Evolutionary conservation across 73 alveolate genomes (phyloP).

Genomic region (Paraurostyla sp.): DNA sequence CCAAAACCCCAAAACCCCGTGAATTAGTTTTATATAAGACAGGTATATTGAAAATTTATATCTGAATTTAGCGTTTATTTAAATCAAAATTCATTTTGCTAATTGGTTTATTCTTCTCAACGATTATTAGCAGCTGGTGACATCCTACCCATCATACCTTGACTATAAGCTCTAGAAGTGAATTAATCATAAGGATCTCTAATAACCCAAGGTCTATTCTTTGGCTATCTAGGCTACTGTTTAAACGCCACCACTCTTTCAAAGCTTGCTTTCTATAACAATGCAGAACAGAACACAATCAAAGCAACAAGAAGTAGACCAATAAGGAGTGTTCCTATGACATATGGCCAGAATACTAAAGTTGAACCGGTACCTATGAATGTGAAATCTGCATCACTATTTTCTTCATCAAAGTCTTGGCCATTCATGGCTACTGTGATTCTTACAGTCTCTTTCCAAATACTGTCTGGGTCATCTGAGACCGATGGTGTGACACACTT

Average conservation of each 20-base stretch:
- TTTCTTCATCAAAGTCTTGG: conserved; percentile 87
- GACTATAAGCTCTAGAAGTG: conserved; percentile 56
- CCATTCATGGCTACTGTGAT: conserved; percentile 91
- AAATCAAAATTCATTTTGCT: too few species aligned
- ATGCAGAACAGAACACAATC: conserved; percentile 60
- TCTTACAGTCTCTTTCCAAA: conserved; percentile 83
- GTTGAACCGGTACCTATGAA: conserved; percentile 79
- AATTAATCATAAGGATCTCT: conserved; percentile 64
- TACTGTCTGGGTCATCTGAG: conserved; percentile 82
- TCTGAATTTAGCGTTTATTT: too few species aligned
- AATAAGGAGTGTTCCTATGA: conserved; percentile 69
- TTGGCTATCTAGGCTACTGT: neutral
- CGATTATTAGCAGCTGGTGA: too few species aligned
- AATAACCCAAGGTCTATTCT: conserved; percentile 40
- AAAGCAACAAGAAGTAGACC: conserved; percentile 70
- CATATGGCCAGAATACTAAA: conserved; percentile 72
- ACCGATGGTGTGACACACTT: conserved; percentile 91
- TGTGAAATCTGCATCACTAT: conserved; percentile 59
- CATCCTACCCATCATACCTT: conserved; percentile 60
- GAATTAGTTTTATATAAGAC: too few species aligned
- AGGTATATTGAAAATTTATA: too few species aligned
- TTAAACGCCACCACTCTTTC: conserved; percentile 26
- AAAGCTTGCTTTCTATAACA: conserved; percentile 34
- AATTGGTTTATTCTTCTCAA: too few species aligned
- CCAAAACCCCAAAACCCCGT: too few species aligned